A percentile compares a stretch with the other conserved stretches of the same genome.
phyloP scores from a whole-genome alignment of 805 yeast species.

The Metschnikowia hibisci region DNA sequence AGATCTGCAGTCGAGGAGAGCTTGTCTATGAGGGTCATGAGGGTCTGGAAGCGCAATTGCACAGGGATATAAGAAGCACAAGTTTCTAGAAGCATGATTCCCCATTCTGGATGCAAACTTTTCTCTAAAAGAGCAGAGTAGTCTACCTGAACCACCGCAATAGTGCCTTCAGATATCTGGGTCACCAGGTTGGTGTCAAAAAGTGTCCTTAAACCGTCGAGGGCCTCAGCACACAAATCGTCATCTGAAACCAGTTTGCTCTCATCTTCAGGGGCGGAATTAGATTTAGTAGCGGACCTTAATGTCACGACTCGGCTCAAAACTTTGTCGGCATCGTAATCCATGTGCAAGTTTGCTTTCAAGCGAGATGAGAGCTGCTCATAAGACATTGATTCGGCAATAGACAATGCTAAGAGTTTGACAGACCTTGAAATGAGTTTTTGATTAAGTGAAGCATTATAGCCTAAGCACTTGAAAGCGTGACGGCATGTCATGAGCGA shows the following conservation, averaged over 20 bases:
- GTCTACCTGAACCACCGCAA: constrained; percentile 41
- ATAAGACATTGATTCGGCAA: constrained; percentile 22
- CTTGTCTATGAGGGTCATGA: constrained; percentile 41
- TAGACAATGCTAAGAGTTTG: constrained; percentile 35
- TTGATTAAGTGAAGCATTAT: constrained; percentile 26
- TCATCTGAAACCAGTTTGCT: constrained; percentile 33
- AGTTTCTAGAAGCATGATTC: constrained; percentile 52
- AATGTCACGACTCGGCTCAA: constrained; percentile 28
- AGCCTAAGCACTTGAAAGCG: constrained; percentile 37
- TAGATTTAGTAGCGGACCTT: constrained; percentile 15
- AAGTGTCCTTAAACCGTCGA: constrained; percentile 50
- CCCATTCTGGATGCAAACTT: constrained; percentile 40
- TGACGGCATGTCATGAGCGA: constrained; percentile 38
- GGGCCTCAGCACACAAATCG: constrained; percentile 45
- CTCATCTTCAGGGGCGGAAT: constrained; percentile 26
- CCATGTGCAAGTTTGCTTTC: constrained; percentile 26
- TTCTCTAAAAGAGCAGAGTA: constrained; percentile 21
- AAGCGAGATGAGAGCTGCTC: constrained; percentile 22
- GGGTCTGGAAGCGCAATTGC: constrained; percentile 64
- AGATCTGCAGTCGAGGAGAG: constrained; percentile 22
- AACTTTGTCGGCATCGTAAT: constrained; percentile 22
- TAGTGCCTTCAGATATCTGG: constrained; percentile 57
- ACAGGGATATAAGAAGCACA: constrained; percentile 78
- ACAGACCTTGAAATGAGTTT: constrained; percentile 32
- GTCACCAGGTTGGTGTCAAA: constrained; percentile 61